Conservation (phyloP, 345 rosid genomes). For the Populus nigra region DNA sequence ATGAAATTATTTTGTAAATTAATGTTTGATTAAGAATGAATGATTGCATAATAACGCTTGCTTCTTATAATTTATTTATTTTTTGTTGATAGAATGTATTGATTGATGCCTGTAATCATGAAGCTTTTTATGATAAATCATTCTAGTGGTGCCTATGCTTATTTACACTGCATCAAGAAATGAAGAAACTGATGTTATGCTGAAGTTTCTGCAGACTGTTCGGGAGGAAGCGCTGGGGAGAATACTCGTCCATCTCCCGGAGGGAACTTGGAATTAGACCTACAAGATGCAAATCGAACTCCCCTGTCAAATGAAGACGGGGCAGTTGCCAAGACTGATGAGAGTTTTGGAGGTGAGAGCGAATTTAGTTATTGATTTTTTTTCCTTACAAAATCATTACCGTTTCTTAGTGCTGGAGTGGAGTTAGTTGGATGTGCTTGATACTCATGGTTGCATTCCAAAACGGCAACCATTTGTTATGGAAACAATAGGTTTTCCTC, state of each 20-base stretch:
- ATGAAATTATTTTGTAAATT: background rate
- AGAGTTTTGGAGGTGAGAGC: constrained; percentile 4
- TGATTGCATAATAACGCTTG: too few species aligned
- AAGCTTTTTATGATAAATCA: background rate
- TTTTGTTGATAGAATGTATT: background rate
- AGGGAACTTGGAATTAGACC: background rate
- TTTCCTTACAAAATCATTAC: background rate
- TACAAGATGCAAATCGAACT: constrained; percentile 3
- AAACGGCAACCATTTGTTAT: background rate
- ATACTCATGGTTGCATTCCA: background rate
- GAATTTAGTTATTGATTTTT: background rate
- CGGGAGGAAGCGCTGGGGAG: background rate
- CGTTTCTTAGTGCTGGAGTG: background rate
- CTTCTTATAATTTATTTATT: too few species aligned
- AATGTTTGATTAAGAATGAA: background rate
- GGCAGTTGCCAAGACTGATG: constrained; percentile 4
- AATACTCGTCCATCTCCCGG: background rate
- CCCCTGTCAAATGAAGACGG: constrained; percentile 9
- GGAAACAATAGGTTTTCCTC: background rate
- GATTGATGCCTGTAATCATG: background rate
- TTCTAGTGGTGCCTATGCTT: background rate
- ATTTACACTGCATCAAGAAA: background rate
- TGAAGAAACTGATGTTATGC: background rate
- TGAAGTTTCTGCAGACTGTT: constrained; percentile 20
- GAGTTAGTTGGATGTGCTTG: background rate